These are phyloP conservation scores for Nakaseomyces sp. DNA, from an alignment of 1,139 yeast species.

Conservation along the genomic window DNA sequence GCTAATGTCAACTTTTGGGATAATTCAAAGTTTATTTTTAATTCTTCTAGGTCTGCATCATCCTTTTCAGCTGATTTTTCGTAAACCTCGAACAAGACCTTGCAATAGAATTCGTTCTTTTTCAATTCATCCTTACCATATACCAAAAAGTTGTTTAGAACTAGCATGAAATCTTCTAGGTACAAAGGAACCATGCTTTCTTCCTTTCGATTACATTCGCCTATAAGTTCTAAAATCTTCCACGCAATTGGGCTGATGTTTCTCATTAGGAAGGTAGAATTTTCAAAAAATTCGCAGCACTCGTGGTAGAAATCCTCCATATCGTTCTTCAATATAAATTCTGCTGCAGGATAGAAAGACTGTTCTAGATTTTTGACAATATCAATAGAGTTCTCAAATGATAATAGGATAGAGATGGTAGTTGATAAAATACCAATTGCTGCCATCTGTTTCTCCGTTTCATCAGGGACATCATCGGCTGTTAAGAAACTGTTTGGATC, in stretches of 20 bases:
- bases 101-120: constrained; percentile 28
- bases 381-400: constrained; percentile 74
- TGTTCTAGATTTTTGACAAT: constrained; percentile 62
- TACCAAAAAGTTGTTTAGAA: constrained; percentile 66
- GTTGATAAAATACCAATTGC: constrained; percentile 84
- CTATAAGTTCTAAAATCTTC: constrained; percentile 54
- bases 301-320: constrained; percentile 79
- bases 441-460: constrained; percentile 76
- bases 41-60: constrained; percentile 27
- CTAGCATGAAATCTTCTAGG: constrained; percentile 68
- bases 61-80: constrained; percentile 28
- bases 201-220: constrained; percentile 45
- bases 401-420: constrained; percentile 74
- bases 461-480: constrained; percentile 37
- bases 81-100: constrained; percentile 26
- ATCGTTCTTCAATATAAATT: constrained; percentile 51
- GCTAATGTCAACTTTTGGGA: constrained; percentile 32
- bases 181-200: constrained; percentile 46
- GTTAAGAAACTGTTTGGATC: constrained; percentile 42
- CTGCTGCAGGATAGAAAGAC: constrained; percentile 64
- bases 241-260: constrained; percentile 68
- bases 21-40: constrained; percentile 28
- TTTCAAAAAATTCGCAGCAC: constrained; percentile 75
- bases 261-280: constrained; percentile 69
- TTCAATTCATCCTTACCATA: constrained; percentile 55